A percentile compares a stretch with the other conserved stretches of the same genome.
phyloP scores from a whole-genome alignment of 2,329 filamentous ascomycete genomes.

The Calonectria naviculata region DNA sequence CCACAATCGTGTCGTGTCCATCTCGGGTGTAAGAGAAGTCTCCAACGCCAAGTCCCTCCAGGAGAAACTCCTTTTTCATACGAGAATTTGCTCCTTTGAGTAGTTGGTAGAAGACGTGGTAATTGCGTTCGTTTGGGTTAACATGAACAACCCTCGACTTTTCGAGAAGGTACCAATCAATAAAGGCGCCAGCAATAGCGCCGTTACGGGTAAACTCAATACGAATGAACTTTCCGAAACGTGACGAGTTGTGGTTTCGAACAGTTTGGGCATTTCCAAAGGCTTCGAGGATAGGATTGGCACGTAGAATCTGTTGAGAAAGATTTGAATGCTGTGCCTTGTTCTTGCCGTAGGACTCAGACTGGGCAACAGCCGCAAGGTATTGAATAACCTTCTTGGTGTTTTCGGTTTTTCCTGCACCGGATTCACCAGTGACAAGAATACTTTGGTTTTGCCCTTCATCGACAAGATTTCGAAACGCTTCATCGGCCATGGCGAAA shows the following conservation, averaged over 20 bases:
- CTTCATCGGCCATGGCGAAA: conserved; percentile 96
- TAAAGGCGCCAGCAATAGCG: conserved; percentile 94
- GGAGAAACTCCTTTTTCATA: conserved; percentile 80
- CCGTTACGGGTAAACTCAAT: conserved; percentile 93
- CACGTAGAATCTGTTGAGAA: conserved; percentile 94
- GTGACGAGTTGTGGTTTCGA: conserved; percentile 97
- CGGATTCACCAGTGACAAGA: conserved; percentile 96
- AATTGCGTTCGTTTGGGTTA: conserved; percentile 90
- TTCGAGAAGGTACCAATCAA: conserved; percentile 98
- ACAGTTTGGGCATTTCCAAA: conserved; percentile 99
- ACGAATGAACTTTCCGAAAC: conserved; percentile 98
- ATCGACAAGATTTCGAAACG: conserved; percentile 94
- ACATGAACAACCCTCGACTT: conserved; percentile 97
- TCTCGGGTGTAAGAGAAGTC: conserved; percentile 93
- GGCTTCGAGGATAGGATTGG: conserved; percentile 96
- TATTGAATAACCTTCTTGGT: conserved; percentile 99
- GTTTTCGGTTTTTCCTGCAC: conserved; percentile 98
- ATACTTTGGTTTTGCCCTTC: conserved; percentile 98
- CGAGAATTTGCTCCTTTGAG: conserved; percentile 82
- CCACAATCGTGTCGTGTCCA: conserved; percentile 90
- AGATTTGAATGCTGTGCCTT: conserved; percentile 80
- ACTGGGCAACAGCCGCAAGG: conserved; percentile 90
- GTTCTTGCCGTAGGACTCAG: conserved; percentile 76
- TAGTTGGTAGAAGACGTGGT: conserved; percentile 97
- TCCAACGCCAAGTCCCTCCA: conserved; percentile 80